Evolutionary conservation across 1,284 basidiomycete species (phyloP).

Genomic region (Apiotrichum montevideense): DNA sequence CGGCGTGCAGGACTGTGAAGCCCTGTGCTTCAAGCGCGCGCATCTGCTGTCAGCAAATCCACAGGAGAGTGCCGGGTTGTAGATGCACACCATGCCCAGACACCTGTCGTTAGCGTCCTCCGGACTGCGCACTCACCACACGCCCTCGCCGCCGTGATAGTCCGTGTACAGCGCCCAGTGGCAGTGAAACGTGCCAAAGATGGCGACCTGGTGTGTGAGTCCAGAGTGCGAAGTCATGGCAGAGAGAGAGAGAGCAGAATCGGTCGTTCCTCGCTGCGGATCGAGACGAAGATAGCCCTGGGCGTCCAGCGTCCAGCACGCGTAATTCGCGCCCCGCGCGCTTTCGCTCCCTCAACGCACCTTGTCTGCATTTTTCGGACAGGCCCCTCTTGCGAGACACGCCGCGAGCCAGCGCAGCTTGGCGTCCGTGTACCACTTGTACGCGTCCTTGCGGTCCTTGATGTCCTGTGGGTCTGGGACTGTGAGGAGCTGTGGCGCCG

Average conservation of each 20-base stretch:
- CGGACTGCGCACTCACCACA: neutral
- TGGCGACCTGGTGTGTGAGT: neutral
- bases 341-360: slow-evolving; percentile 1
- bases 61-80: neutral
- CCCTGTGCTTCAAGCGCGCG: slow-evolving; percentile 17
- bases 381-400: slow-evolving; percentile 9
- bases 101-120: neutral
- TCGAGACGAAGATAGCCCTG: too few species aligned
- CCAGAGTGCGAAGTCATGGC: too few species aligned
- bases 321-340: too few species aligned
- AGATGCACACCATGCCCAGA: neutral
- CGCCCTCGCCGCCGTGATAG: slow-evolving; percentile 9
- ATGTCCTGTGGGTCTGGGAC: neutral
- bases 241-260: too few species aligned
- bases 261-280: too few species aligned
- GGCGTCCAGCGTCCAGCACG: too few species aligned
- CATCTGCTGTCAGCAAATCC: neutral
- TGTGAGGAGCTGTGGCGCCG: neutral
- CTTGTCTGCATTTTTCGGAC: slow-evolving; percentile 11
- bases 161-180: slow-evolving; percentile 6
- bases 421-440: slow-evolving; percentile 16
- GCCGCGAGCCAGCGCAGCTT: slow-evolving; percentile 12
- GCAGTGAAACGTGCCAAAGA: slow-evolving; percentile 11
- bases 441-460: slow-evolving; percentile 1
- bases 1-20: slow-evolving; percentile 21